Base-by-base conservation (phyloP, 306 rosid species). In the Ormosia emarginata region DNA sequence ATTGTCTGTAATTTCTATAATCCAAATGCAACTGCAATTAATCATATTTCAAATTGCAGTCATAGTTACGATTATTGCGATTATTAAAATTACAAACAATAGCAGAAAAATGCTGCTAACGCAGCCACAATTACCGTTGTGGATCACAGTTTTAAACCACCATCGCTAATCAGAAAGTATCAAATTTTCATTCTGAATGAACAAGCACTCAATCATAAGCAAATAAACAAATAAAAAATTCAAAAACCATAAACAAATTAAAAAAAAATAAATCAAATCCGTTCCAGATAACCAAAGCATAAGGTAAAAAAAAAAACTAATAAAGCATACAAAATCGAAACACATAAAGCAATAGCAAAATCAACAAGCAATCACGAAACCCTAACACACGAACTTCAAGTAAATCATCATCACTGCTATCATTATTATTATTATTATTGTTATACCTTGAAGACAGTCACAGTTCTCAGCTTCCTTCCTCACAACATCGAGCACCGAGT, bases 391-490 rank as follows among this genome's bases (percentile, higher is more conserved):
- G 1, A 3, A 24, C 4, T 24, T 41, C 1, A 56, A 39, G 3
- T 0, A 44, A 44, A 34, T 1, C 4, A 24, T 24, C 24, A 24
- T 24, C 24, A 24, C 24, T 24, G 24, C 24, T 24, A 24, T 24
- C 24, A 24, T 24, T 24, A 24, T 24, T 24, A 24, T 24, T 24
- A 24, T 24, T 24, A 50, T 50, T 4, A 50, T 9, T 12, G 10
- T 47, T 7, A 68, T 82, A 90, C 94, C 94, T 85, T 90, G 94
- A 46, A 90, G 78, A 67, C 94, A 90, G 56, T 90, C 94, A 24
- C 94, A 90, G 44, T 90, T 90, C 87, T 90, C 94, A 1, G 94
- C 92, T 67, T 90, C 94, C 85, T 90, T 90, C 72, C 92, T 75
- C 2, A 90, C 94, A 33, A 90, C 92, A 15, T 90, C 94, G 7